Percentiles rank a stretch among this genome's conserved stretches.
These are phyloP conservation scores for Murraya koenigii DNA, from an alignment of 345 rosid genomes.

Conservation along the genomic window DNA sequence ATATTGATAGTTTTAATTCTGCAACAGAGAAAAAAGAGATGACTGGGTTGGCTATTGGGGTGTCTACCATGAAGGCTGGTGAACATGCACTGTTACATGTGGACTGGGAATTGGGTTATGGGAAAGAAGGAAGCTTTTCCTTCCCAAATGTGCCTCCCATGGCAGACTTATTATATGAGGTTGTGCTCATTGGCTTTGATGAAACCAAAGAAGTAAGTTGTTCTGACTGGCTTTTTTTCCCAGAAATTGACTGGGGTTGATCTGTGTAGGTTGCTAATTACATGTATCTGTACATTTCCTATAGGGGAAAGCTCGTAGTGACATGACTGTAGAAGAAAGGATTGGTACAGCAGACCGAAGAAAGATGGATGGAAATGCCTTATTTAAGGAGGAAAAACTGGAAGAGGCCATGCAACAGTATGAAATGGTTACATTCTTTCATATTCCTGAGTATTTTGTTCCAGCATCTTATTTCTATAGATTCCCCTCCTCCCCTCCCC, in stretches of 20 bases:
- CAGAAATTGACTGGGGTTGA: not conserved
- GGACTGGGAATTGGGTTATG: constrained; percentile 93
- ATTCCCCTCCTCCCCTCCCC: too few relatives aligned
- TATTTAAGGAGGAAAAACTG: constrained; percentile 72
- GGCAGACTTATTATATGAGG: constrained; percentile 87
- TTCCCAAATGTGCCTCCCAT: constrained; percentile 93
- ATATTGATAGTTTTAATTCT: constrained; percentile 9
- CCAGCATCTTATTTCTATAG: not conserved
- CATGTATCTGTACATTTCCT: constrained; percentile 12
- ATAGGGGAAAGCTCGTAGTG: constrained; percentile 92
- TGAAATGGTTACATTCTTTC: constrained; percentile 73
- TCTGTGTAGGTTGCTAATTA: constrained; percentile 4
- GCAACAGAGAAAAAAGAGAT: constrained; percentile 81
- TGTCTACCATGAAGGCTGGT: constrained; percentile 85
- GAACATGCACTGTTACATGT: constrained; percentile 77
- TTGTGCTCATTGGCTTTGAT: constrained; percentile 94
- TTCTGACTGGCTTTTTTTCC: not conserved
- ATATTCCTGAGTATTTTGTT: constrained; percentile 3
- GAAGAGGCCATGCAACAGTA: constrained; percentile 98
- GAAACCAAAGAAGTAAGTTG: constrained; percentile 87
- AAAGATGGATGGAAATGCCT: constrained; percentile 88
- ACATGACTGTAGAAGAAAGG: constrained; percentile 98
- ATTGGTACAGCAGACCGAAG: constrained; percentile 89
- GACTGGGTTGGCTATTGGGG: constrained; percentile 88
- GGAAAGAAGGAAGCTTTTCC: constrained; percentile 93